phyloP scores from a whole-genome alignment of 129 eudicot species.

The Artemisia tridentata region DNA sequence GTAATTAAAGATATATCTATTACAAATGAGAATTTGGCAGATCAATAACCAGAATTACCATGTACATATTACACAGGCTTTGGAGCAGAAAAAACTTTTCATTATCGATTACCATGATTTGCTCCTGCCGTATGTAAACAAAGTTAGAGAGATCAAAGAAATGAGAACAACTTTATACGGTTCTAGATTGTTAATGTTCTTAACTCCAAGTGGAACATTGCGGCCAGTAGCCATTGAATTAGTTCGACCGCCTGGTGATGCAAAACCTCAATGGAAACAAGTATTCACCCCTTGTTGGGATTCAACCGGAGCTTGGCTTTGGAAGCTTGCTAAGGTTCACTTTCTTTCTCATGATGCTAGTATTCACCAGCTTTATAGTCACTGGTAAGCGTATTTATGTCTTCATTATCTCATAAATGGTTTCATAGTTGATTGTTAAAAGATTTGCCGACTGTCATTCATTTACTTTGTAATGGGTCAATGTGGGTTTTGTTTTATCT shows the following conservation, averaged over 20 bases:
- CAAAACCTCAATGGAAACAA: slow-evolving; percentile 54
- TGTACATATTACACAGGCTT: slow-evolving; percentile 38
- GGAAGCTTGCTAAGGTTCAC: slow-evolving; percentile 44
- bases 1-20: no score
- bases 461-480: no score
- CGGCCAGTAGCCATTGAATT: slow-evolving; percentile 60
- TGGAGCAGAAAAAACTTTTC: slow-evolving; percentile 51
- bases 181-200: slow-evolving; percentile 18
- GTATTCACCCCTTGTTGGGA: slow-evolving; percentile 38
- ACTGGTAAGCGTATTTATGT: slow-evolving; percentile 39
- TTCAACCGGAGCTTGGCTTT: slow-evolving; percentile 41
- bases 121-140: slow-evolving; percentile 52
- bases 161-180: slow-evolving; percentile 46
- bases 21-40: no score
- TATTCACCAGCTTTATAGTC: slow-evolving; percentile 58
- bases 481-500: no score
- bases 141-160: slow-evolving; percentile 43
- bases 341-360: slow-evolving; percentile 68
- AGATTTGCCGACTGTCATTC: no score
- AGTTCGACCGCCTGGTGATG: slow-evolving; percentile 49
- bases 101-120: slow-evolving; percentile 22
- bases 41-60: no score
- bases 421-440: no score
- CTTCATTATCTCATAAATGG: not conserved
- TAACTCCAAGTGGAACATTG: slow-evolving; percentile 36